These are phyloP conservation scores for Malassezia caprae DNA, from an alignment of 1,284 basidiomycete genomes.

Conservation along the genomic window DNA sequence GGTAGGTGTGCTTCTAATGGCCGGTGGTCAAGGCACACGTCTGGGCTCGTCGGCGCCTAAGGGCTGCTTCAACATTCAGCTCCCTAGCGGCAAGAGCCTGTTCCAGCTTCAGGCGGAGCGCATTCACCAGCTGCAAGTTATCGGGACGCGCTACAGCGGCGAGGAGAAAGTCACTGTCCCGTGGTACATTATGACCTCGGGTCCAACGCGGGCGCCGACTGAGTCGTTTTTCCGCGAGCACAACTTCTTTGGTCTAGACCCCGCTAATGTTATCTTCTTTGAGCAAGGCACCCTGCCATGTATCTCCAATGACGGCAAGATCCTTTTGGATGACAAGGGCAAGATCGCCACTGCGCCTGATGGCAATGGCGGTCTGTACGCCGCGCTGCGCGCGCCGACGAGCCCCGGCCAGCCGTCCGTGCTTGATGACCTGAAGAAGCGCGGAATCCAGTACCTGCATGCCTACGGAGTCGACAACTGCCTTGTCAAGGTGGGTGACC, in stretches of 20 bases:
- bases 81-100: constrained; percentile 82
- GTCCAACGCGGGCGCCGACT: constrained; percentile 79
- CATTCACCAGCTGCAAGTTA: constrained; percentile 67
- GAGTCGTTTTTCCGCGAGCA: constrained; percentile 73
- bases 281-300: constrained; percentile 97
- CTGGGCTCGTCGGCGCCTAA: constrained; percentile 86
- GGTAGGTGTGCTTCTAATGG: constrained; percentile 89
- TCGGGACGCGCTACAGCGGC: constrained; percentile 55
- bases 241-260: constrained; percentile 71
- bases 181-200: constrained; percentile 99
- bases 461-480: constrained; percentile 98
- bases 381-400: constrained; percentile 72
- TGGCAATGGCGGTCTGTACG: constrained; percentile 94
- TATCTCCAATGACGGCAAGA: constrained; percentile 83
- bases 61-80: constrained; percentile 91
- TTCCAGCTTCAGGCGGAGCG: constrained; percentile 96
- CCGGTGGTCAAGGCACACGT: constrained; percentile 92
- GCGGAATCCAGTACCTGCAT: constrained; percentile 79
- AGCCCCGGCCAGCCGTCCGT: constrained; percentile 56
- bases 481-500: constrained; percentile 91
- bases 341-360: constrained; percentile 86
- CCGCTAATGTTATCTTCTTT: constrained; percentile 79
- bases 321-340: constrained; percentile 69
- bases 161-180: constrained; percentile 58
- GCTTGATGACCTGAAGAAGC: constrained; percentile 67